A percentile compares a stretch with the other conserved stretches of the same genome.
phyloP scores from a whole-genome alignment of 306 rosid species.

The Aeschynomene evenia region DNA sequence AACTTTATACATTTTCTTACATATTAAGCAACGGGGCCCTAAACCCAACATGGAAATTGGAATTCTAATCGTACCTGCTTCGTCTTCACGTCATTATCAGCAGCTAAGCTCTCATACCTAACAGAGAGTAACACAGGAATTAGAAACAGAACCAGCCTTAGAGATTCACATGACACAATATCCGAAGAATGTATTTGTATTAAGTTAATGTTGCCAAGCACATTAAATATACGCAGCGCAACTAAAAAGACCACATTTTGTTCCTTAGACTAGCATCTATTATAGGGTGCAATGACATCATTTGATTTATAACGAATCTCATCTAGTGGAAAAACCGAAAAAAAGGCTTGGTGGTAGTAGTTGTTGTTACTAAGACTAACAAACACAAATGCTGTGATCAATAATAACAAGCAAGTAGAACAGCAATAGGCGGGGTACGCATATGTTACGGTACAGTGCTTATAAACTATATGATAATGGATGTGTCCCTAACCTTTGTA shows the following conservation, averaged over 20 bases:
- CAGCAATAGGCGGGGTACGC: constrained; percentile 15
- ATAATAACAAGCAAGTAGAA: constrained; percentile 4
- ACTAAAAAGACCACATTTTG: neutral
- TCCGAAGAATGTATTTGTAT: neutral
- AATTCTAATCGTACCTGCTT: constrained; percentile 62
- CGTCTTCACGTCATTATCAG: constrained; percentile 59
- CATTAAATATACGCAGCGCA: neutral
- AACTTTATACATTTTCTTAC: neutral
- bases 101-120: constrained; percentile 65
- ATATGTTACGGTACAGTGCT: constrained; percentile 2
- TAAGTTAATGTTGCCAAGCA: constrained; percentile 9
- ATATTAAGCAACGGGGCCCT: neutral
- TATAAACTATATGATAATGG: constrained; percentile 5
- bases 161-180: neutral
- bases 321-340: too few species aligned
- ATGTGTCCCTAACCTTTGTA: constrained; percentile 63
- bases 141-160: constrained; percentile 24
- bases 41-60: constrained; percentile 12
- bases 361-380: neutral
- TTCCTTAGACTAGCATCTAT: neutral
- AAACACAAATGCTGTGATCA: constrained; percentile 10
- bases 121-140: constrained; percentile 29
- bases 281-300: too few species aligned
- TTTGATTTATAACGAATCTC: too few species aligned
- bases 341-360: too few species aligned